Conservation (phyloP, 306 rosid genomes). For the Crotalaria pallida region DNA sequence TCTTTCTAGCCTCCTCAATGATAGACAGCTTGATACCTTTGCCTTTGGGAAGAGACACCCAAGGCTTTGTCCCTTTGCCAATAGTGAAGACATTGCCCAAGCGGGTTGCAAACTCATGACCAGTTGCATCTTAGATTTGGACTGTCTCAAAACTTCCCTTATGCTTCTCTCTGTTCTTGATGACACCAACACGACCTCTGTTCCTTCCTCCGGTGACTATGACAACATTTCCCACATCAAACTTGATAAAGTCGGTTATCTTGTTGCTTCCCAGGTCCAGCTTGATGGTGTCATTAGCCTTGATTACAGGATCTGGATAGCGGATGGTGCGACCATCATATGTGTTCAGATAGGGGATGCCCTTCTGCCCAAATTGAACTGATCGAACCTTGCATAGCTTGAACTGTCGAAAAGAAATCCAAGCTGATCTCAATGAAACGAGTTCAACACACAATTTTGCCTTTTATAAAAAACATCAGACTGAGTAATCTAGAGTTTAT, state of each 20-base stretch:
- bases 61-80: conserved; percentile 59
- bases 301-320: conserved; percentile 76
- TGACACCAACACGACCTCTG: too few species aligned
- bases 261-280: too few species aligned
- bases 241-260: too few species aligned
- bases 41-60: conserved; percentile 63
- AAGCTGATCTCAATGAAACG: background rate
- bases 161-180: too few species aligned
- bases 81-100: conserved; percentile 52
- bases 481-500: too few species aligned
- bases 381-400: conserved; percentile 70
- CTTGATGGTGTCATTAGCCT: too few species aligned
- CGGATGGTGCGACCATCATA: conserved; percentile 74
- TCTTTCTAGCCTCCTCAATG: conserved; percentile 71
- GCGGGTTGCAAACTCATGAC: conserved; percentile 58
- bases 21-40: conserved; percentile 67
- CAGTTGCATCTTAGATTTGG: conserved; percentile 58
- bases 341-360: conserved; percentile 65
- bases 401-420: too few species aligned
- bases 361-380: conserved; percentile 71
- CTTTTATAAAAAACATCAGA: too few species aligned
- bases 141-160: too few species aligned
- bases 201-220: too few species aligned
- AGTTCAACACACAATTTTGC: background rate
- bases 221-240: too few species aligned